These are phyloP conservation scores for Paramecium biaurelia DNA, from an alignment of 73 alveolate genomes.

Conservation along the genomic window DNA sequence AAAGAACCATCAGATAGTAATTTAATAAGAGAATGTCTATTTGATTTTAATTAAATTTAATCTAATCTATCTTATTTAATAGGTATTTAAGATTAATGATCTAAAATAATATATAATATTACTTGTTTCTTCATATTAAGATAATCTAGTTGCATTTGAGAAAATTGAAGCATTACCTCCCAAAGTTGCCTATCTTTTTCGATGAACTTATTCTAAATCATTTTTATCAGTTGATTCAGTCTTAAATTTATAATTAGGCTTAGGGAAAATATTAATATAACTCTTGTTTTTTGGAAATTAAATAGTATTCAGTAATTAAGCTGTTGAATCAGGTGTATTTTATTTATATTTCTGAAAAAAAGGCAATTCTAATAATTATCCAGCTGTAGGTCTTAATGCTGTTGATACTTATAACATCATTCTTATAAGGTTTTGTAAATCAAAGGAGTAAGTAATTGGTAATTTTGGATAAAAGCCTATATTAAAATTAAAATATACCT, in stretches of 20 bases:
- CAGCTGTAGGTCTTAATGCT: constrained; percentile 12
- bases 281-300: constrained; percentile 1
- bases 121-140: constrained; percentile 16
- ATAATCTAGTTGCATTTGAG: constrained; percentile 21
- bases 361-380: neutral
- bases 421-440: neutral
- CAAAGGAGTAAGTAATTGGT: neutral
- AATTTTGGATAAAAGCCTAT: constrained; percentile 63
- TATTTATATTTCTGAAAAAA: neutral
- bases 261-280: neutral
- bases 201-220: neutral
- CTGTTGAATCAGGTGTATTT: neutral
- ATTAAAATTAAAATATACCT: neutral
- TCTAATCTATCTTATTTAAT: neutral
- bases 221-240: neutral
- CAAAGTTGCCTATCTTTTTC: neutral
- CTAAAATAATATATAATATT: neutral
- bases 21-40: neutral
- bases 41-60: neutral
- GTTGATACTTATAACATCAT: constrained; percentile 40
- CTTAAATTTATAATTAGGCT: constrained; percentile 27
- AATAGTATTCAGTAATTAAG: neutral
- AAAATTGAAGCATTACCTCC: neutral
- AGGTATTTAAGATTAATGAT: neutral
- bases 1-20: neutral